Percentiles rank a stretch among this genome's conserved stretches.
Conservation (phyloP, 2,329 filamentous ascomycete genomes). For the Aspergillus pseudoviridinutans region DNA sequence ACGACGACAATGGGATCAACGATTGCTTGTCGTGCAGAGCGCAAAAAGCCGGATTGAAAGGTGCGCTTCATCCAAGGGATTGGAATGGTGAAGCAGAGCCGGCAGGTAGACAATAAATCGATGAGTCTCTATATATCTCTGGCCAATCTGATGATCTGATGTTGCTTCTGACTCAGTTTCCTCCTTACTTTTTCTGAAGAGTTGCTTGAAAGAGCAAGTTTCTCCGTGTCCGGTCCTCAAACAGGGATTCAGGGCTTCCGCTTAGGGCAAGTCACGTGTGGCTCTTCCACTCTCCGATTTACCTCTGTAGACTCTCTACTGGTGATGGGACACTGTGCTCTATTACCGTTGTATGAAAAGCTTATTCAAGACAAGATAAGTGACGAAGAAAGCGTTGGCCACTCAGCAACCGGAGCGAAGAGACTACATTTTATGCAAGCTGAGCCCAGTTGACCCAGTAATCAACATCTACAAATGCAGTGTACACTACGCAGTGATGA, state of each 20-base stretch:
- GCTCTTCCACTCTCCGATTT: neutral
- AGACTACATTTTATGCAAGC: neutral
- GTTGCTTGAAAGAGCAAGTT: neutral
- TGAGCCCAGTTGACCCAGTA: too few species aligned
- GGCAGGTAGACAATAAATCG: neutral
- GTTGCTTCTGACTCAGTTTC: neutral
- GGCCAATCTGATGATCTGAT: neutral
- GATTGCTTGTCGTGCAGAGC: conserved; percentile 29
- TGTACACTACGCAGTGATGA: too few species aligned
- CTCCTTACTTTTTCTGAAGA: neutral
- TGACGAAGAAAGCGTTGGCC: too few species aligned
- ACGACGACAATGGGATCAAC: conserved; percentile 13
- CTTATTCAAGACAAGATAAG: too few species aligned
- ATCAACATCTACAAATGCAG: too few species aligned
- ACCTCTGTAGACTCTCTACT: neutral
- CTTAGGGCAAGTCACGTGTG: conserved; percentile 4
- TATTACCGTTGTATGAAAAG: too few species aligned
- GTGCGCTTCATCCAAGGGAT: conserved; percentile 29
- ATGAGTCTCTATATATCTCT: neutral
- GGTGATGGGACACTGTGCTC: too few species aligned
- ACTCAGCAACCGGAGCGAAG: too few species aligned
- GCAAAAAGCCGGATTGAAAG: conserved; percentile 17
- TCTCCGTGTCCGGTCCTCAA: neutral
- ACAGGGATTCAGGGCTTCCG: conserved; percentile 3
- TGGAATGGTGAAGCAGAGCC: conserved; percentile 4